A percentile compares a stretch with the other conserved stretches of the same genome.
These are phyloP conservation scores for Ajuga reptans DNA, from an alignment of 305 asterid species.

Conservation along the genomic window DNA sequence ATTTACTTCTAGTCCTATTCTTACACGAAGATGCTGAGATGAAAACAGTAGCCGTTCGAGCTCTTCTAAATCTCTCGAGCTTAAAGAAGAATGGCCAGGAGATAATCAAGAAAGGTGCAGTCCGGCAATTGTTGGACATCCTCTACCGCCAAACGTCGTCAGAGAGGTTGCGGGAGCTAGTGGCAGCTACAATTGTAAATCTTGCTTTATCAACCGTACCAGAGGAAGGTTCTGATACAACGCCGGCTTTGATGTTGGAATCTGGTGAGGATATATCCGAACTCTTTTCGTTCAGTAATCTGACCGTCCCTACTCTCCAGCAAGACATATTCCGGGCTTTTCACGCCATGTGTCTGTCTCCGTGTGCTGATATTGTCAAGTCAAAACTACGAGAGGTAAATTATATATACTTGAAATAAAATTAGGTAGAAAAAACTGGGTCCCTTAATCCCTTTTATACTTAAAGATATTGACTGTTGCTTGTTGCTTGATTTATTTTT, in stretches of 20 bases:
- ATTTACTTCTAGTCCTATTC: slow-evolving; percentile 42
- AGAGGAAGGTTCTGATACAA: slow-evolving; percentile 34
- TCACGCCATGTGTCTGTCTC: slow-evolving; percentile 50
- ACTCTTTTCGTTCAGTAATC: slow-evolving; percentile 42
- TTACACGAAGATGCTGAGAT: slow-evolving; percentile 36
- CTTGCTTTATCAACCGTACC: slow-evolving; percentile 46
- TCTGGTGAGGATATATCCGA: slow-evolving; percentile 42
- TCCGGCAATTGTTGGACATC: slow-evolving; percentile 43
- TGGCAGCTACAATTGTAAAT: slow-evolving; percentile 38
- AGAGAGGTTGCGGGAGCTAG: slow-evolving; percentile 40
- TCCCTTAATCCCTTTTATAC: neutral
- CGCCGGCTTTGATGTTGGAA: slow-evolving; percentile 39
- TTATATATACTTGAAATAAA: neutral
- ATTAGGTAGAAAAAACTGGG: no score
- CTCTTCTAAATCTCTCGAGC: slow-evolving; percentile 50
- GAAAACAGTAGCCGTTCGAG: slow-evolving; percentile 41
- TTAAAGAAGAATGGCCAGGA: slow-evolving; percentile 48
- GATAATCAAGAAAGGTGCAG: slow-evolving; percentile 49
- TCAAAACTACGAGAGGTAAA: slow-evolving; percentile 48
- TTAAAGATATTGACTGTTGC: slow-evolving; percentile 16
- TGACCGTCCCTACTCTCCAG: slow-evolving; percentile 40
- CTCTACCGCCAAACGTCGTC: slow-evolving; percentile 46
- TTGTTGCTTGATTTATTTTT: slow-evolving; percentile 17
- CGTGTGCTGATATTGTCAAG: slow-evolving; percentile 39
- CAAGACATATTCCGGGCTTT: slow-evolving; percentile 41